A percentile compares a stretch with the other conserved stretches of the same genome.
phyloP scores from a whole-genome alignment of 1,284 basidiomycete genomes.

The Vanrija pseudolonga region DNA sequence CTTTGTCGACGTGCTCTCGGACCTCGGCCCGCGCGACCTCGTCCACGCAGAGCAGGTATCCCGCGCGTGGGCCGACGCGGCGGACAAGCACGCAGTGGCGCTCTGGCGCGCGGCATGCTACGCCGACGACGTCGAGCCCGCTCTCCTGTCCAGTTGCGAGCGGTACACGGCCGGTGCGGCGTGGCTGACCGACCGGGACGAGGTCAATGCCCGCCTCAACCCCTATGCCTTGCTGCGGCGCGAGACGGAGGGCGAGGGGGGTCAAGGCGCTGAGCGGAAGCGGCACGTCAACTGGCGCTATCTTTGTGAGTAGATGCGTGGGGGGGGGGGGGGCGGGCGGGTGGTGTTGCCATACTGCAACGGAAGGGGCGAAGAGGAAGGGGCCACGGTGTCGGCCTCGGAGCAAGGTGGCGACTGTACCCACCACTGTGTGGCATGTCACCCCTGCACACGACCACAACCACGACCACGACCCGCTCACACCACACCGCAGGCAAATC shows the following conservation, averaged over 20 bases:
- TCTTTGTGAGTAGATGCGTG: conserved; percentile 15
- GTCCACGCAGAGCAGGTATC: conserved; percentile 20
- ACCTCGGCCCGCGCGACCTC: conserved; percentile 25
- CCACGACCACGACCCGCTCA: too few species aligned
- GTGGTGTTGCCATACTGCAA: background rate
- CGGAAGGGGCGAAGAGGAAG: too few species aligned
- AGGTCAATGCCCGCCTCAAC: conserved; percentile 5
- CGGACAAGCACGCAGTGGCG: conserved; percentile 12
- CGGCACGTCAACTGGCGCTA: conserved; percentile 17
- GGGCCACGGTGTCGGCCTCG: too few species aligned
- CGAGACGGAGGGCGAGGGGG: background rate
- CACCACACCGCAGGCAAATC: conserved; percentile 10
- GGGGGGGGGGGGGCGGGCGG: too few species aligned
- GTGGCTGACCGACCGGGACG: background rate
- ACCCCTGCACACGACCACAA: too few species aligned
- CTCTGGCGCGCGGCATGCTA: conserved; percentile 26
- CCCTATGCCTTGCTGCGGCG: background rate
- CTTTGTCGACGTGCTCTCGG: conserved; percentile 33
- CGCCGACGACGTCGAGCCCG: conserved; percentile 17
- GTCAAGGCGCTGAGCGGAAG: background rate
- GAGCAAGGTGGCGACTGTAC: too few species aligned
- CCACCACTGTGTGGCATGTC: too few species aligned
- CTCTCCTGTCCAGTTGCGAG: conserved; percentile 10
- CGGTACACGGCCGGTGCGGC: too few species aligned
- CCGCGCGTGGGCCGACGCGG: conserved; percentile 21